These are phyloP conservation scores for Paxillus rubicundulus DNA, from an alignment of 768 basidiomycete genomes.

Conservation along the genomic window DNA sequence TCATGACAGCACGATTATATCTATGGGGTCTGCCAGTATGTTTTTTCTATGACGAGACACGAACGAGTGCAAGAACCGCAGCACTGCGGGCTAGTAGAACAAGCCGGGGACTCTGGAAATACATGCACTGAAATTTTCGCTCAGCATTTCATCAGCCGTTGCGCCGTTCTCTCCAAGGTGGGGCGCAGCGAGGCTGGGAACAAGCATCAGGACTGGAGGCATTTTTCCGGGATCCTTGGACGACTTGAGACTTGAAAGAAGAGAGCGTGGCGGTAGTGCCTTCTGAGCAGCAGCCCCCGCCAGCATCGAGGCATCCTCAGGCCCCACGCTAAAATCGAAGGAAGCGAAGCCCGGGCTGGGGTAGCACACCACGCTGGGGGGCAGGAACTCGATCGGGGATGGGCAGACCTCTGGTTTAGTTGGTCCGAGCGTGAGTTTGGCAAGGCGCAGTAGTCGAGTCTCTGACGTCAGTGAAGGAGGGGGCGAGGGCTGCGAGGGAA, in stretches of 20 bases:
- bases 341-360: neutral
- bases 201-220: too few relatives aligned
- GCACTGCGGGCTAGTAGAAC: neutral
- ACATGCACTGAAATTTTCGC: neutral
- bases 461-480: neutral
- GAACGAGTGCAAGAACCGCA: neutral
- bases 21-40: too few relatives aligned
- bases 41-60: neutral
- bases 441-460: neutral
- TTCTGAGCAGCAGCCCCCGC: neutral
- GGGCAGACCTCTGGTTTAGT: conserved; percentile 17
- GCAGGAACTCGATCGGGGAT: conserved; percentile 17
- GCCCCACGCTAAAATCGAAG: neutral
- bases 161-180: neutral
- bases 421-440: conserved; percentile 8
- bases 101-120: neutral
- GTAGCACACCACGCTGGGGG: conserved; percentile 5
- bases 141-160: neutral
- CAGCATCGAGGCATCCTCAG: neutral
- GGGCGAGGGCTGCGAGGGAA: conserved; percentile 1
- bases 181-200: neutral
- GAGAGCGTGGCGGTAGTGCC: neutral
- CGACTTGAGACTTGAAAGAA: neutral
- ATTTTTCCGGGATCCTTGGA: neutral
- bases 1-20: neutral